Percentiles rank a stretch among this genome's conserved stretches.
phyloP scores from a whole-genome alignment of 2,329 filamentous ascomycete species.

The Tympanopsis confertula region DNA sequence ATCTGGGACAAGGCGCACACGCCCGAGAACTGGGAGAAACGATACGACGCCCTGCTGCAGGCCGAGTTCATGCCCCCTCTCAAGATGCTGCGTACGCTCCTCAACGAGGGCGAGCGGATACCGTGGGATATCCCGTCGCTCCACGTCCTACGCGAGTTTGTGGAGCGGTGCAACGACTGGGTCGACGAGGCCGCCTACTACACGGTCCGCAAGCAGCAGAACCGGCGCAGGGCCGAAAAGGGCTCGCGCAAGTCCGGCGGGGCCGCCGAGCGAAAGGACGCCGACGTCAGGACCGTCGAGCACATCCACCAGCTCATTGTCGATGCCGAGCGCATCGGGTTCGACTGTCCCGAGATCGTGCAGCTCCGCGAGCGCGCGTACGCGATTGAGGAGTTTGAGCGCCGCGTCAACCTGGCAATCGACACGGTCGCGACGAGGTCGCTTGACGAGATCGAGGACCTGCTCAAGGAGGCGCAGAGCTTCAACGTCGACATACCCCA shows the following conservation, averaged over 20 bases:
- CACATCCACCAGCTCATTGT: conserved; percentile 77
- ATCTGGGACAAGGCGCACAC: conserved; percentile 76
- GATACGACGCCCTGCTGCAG: conserved; percentile 72
- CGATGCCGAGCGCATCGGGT: conserved; percentile 76
- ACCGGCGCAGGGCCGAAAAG: conserved; percentile 88
- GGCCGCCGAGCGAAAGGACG: conserved; percentile 64
- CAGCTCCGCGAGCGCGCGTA: conserved; percentile 76
- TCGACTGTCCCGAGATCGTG: conserved; percentile 83
- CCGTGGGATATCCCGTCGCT: conserved; percentile 79
- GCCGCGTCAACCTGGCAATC: conserved; percentile 60
- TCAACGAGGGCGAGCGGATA: conserved; percentile 92
- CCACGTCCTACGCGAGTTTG: conserved; percentile 72
- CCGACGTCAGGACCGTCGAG: conserved; percentile 75
- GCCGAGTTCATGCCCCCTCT: conserved; percentile 76
- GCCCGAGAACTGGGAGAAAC: conserved; percentile 82
- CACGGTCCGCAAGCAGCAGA: conserved; percentile 94
- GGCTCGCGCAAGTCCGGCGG: conserved; percentile 59
- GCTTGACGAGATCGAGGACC: conserved; percentile 70
- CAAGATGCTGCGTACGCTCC: conserved; percentile 70
- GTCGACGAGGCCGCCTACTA: conserved; percentile 94
- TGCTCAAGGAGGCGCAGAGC: conserved; percentile 74
- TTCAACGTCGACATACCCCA: conserved; percentile 91
- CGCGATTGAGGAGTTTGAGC: conserved; percentile 75
- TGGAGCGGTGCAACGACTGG: conserved; percentile 95
- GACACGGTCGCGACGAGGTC: conserved; percentile 51